Conservation (phyloP, 1,284 basidiomycete species). For the Chondrostereum purpureum region DNA sequence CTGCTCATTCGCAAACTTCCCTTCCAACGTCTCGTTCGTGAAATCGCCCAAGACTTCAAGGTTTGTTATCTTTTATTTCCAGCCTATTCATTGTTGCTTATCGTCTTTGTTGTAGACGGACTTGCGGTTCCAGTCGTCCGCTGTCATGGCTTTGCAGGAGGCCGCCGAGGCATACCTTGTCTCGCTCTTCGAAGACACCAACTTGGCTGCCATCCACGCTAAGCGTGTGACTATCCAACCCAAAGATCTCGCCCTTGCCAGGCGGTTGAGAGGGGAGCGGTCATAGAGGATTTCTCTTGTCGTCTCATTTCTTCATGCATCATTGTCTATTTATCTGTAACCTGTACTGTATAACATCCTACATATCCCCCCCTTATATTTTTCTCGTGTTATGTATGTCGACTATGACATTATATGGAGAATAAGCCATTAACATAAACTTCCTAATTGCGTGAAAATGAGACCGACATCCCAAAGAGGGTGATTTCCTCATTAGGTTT, state of each 20-base stretch:
- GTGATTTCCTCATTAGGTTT: too few species aligned
- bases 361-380: constrained; percentile 7
- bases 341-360: constrained; percentile 22
- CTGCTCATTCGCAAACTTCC: constrained; percentile 86
- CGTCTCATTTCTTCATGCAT: constrained; percentile 11
- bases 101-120: constrained; percentile 46
- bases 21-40: too few species aligned
- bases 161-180: constrained; percentile 88
- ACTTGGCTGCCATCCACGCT: too few species aligned
- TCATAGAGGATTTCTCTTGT: too few species aligned
- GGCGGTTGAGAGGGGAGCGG: constrained; percentile 72
- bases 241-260: constrained; percentile 75
- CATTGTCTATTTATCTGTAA: constrained; percentile 16
- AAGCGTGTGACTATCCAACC: constrained; percentile 77
- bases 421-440: too few species aligned
- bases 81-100: constrained; percentile 10
- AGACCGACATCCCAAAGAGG: too few species aligned
- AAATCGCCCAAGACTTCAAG: constrained; percentile 93
- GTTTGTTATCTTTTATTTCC: constrained; percentile 34
- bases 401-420: too few species aligned
- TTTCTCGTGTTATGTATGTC: too few species aligned
- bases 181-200: too few species aligned
- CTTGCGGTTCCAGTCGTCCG: constrained; percentile 90
- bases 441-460: too few species aligned
- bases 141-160: constrained; percentile 87